Base-by-base conservation (phyloP, 2,329 filamentous ascomycete genomes). In the Fusarium mundagurra region DNA sequence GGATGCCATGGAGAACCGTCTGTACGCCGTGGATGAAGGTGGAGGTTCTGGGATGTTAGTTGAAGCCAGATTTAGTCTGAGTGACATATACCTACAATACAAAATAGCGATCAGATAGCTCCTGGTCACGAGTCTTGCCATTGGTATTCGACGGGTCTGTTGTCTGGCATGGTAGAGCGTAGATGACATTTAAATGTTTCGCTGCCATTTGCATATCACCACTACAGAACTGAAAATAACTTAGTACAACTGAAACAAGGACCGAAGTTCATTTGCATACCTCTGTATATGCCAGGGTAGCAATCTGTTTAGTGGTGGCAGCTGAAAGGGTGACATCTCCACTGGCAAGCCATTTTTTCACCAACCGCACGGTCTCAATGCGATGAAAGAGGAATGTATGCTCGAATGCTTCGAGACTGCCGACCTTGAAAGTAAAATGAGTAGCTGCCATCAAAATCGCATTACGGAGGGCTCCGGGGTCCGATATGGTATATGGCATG, bases 231-330 rank as follows among this genome's bases (percentile, higher is more conserved):
- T 71, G 16, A 5, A 2, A 29, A 3, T 1, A 5, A 2, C 1
- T 61, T 9, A 31, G 33, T 27, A 22, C 10, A 8, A 17, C 8
- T 1, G 0, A 16, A 1, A 22, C 1, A 13, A 12, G 3, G 6
- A 14, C 22, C 8, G 16, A 8, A 6, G 5, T n/a, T 31, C 4
- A 18, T 8, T 9, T n/a, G 24, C 8, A 41, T 47, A 71, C 68
- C 67, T 71, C 68, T 2, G 68, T 66, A 5, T 67, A 71, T 3
- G 68, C 54, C 29, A 71, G 4, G 9, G 67, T 71, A 17, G 54
- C 38, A 0, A 71, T 44, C 13, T 71, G 61, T 18, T 61, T 71
- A 4, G 44, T 71, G 5, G 71, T 24, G 10, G 36, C 54, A 29
- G 27, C 54, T 12, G 47, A 51, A 8, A 55, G 34, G 3, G 18